A percentile compares a stretch with the other conserved stretches of the same genome.
Conservation (phyloP, 2,329 filamentous ascomycete species). For the Lachnellula hyalina region DNA sequence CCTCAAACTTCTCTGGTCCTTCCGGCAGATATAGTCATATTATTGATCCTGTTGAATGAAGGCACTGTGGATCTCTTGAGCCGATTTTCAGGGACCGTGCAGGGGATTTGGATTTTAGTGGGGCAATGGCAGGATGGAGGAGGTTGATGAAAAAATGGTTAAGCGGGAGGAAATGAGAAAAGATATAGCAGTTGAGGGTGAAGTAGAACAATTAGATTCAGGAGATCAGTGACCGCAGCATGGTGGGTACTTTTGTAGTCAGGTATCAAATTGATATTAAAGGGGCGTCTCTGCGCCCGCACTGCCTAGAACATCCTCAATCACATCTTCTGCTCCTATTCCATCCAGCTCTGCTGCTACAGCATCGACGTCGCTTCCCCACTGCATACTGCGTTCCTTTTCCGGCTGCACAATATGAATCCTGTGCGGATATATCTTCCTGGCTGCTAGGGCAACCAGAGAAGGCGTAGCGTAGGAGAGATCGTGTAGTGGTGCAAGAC, state of each 20-base stretch:
- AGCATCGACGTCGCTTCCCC: constrained; percentile 74
- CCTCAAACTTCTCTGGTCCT: not conserved
- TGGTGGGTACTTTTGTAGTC: not conserved
- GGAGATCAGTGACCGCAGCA: not conserved
- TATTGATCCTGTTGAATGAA: not conserved
- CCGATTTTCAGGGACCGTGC: not conserved
- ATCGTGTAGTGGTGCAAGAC: constrained; percentile 75
- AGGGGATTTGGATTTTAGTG: not conserved
- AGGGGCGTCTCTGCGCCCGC: constrained; percentile 49
- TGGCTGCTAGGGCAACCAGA: constrained; percentile 73
- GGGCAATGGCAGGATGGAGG: not conserved
- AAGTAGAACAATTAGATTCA: not conserved
- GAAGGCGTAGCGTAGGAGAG: constrained; percentile 79
- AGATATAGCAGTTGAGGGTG: not conserved
- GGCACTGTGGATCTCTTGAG: not conserved
- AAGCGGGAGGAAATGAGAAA: not conserved
- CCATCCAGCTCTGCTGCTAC: constrained; percentile 62
- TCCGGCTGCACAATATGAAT: constrained; percentile 64
- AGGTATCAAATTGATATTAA: constrained; percentile 24
- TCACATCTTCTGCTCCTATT: constrained; percentile 55
- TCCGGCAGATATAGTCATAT: not conserved
- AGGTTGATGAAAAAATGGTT: not conserved
- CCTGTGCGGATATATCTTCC: constrained; percentile 84
- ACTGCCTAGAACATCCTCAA: constrained; percentile 56
- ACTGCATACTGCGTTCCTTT: constrained; percentile 84